These are phyloP conservation scores for Zasmidium citrigriseum DNA, from an alignment of 2,329 filamentous ascomycete genomes.

Conservation along the genomic window DNA sequence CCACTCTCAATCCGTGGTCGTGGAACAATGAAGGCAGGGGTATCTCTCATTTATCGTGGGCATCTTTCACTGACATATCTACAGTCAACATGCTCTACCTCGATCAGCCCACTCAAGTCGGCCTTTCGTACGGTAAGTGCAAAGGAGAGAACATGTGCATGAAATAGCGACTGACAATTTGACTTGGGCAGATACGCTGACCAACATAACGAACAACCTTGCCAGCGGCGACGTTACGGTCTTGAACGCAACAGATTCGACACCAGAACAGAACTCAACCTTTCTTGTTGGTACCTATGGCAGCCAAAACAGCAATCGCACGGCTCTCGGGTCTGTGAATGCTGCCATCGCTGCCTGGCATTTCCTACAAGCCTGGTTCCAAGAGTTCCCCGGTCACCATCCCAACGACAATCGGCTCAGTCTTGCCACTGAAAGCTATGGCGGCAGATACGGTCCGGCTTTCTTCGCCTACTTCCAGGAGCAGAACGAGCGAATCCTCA, in stretches of 20 bases:
- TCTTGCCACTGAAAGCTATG: slow-evolving; percentile 47
- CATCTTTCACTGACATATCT: not conserved
- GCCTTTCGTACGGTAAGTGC: slow-evolving; percentile 59
- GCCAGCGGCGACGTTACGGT: slow-evolving; percentile 16
- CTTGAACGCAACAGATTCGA: slow-evolving; percentile 18
- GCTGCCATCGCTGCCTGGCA: slow-evolving; percentile 60
- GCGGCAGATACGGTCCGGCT: slow-evolving; percentile 64
- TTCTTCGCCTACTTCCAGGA: slow-evolving; percentile 58
- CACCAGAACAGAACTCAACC: slow-evolving; percentile 53
- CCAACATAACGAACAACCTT: slow-evolving; percentile 40
- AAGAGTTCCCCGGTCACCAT: slow-evolving; percentile 66
- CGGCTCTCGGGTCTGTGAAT: slow-evolving; percentile 54
- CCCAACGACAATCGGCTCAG: slow-evolving; percentile 59
- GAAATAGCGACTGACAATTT: no score
- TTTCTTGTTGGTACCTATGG: slow-evolving; percentile 56
- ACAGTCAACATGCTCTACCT: slow-evolving; percentile 59
- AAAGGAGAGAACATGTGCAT: no score
- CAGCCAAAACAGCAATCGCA: slow-evolving; percentile 44
- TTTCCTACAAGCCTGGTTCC: slow-evolving; percentile 63
- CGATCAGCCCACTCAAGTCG: slow-evolving; percentile 62
- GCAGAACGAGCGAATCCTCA: slow-evolving; percentile 57
- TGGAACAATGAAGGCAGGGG: slow-evolving; percentile 59
- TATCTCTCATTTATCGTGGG: not conserved
- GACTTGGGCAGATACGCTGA: no score
- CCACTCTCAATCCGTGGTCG: slow-evolving; percentile 56